phyloP scores from a whole-genome alignment of 1,139 yeast genomes.

The Blastobotrys serpentis region DNA sequence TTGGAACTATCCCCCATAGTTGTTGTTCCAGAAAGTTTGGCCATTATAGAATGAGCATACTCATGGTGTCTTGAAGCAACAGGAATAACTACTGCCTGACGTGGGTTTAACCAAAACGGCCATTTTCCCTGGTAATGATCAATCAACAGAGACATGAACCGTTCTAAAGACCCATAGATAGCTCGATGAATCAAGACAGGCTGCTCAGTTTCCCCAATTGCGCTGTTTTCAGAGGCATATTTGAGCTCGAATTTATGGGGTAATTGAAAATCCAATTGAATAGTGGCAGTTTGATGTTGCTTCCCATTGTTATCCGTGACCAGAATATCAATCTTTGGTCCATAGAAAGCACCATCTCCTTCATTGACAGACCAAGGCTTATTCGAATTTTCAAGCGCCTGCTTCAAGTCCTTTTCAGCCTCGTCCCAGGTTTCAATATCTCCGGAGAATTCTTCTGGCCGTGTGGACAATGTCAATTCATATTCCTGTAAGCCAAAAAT shows the following conservation, averaged over 20 bases:
- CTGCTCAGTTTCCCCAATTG: not conserved
- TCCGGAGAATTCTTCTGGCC: conserved; percentile 87
- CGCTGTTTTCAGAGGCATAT: conserved; percentile 39
- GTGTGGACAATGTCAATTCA: conserved; percentile 76
- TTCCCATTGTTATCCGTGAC: conserved; percentile 81
- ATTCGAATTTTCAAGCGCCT: conserved; percentile 63
- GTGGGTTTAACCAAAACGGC: conserved; percentile 99
- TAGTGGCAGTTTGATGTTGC: conserved; percentile 92
- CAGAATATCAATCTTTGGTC: conserved; percentile 86
- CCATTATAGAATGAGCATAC: conserved; percentile 54
- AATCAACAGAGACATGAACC: conserved; percentile 85
- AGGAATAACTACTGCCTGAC: conserved; percentile 86
- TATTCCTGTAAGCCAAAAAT: conserved; percentile 72
- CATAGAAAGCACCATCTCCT: conserved; percentile 98
- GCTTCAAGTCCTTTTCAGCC: conserved; percentile 73
- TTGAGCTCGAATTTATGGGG: conserved; percentile 80
- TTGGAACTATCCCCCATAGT: conserved; percentile 17
- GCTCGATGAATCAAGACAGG: conserved; percentile 97
- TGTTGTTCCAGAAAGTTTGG: conserved; percentile 47
- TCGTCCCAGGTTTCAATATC: conserved; percentile 76
- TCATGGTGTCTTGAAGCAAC: conserved; percentile 58
- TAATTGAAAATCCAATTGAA: conserved; percentile 92
- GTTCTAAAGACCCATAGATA: conserved; percentile 88
- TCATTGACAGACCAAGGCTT: conserved; percentile 71
- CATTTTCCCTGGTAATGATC: conserved; percentile 93